A percentile compares a stretch with the other conserved stretches of the same genome.
Conservation (phyloP, 2,329 filamentous ascomycete genomes). For the Aspergillus hiratsukae region DNA sequence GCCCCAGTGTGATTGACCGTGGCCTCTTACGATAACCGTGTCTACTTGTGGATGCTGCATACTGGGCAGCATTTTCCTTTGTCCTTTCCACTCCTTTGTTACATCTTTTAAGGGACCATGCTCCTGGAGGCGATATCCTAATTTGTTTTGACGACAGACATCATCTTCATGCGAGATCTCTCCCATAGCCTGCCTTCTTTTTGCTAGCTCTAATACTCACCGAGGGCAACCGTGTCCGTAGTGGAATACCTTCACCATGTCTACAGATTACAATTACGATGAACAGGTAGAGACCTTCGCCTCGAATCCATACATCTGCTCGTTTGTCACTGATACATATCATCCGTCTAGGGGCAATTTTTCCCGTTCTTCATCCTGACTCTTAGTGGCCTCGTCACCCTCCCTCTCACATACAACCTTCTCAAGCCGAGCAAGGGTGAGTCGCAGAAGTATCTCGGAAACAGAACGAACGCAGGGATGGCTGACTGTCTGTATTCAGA, state of each 20-base stretch:
- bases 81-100: conserved; percentile 7
- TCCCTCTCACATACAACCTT: conserved; percentile 85
- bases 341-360: conserved; percentile 69
- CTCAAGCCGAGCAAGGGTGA: conserved; percentile 69
- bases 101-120: conserved; percentile 9
- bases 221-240: conserved; percentile 30
- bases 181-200: not conserved
- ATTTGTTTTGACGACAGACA: conserved; percentile 2
- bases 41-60: conserved; percentile 17
- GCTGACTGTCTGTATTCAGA: conserved; percentile 39
- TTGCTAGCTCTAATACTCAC: conserved; percentile 10
- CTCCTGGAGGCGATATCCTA: conserved; percentile 1
- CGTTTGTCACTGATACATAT: conserved; percentile 2
- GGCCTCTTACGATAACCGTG: no score
- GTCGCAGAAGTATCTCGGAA: conserved; percentile 20
- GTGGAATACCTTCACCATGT: conserved; percentile 46
- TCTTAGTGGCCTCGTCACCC: conserved; percentile 76
- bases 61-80: conserved; percentile 2
- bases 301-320: not conserved
- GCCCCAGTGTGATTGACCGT: no score
- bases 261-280: conserved; percentile 98
- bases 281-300: conserved; percentile 59
- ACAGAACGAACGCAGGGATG: not conserved
- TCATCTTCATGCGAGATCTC: not conserved
- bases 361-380: conserved; percentile 99